Evolutionary conservation across 257 asterid species (phyloP), one percentile per base, ranked within the genome.

Genomic region (Jaltomata sinuosa): DNA sequence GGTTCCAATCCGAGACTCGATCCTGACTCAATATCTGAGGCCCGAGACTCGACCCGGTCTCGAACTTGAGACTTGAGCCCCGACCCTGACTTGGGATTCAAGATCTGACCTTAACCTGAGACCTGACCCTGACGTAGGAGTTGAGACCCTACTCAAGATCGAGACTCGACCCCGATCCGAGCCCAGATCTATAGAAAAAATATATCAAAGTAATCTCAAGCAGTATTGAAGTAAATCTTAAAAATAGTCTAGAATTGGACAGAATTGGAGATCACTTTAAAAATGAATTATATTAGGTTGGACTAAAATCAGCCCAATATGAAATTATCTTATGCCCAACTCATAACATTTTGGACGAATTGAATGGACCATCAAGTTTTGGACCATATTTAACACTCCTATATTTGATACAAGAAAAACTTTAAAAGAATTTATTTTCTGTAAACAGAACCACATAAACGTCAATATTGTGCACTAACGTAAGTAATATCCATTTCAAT

Each of bases 51-150:
- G 42, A 38, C 7, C 42, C 42, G n/a, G n/a, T n/a, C n/a, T n/a
- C n/a, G 5, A 6, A 38, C 6, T 5, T 38, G 42, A 38, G 6
- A 38, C 42, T 38, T 38, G 42, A 38, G 42, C 42, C 42, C 1
- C 42, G 4, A 0, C 9, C 8, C 5, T 12, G 32, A 11, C 5
- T 3, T 2, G 1, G 8, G 19, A 25, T 0, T 11, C 2, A 2
- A 61, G 10, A 27, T 5, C 15, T 61, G 36, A 27, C 3, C 1
- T 12, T 4, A 8, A 57, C 64, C 6, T 57, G 31, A 57, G 16
- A 3, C 0, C 3, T 4, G 7, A 22, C 32, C 10, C 65, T 57
- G 22, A 57, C 0, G 0, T 57, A 31, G 11, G 4, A 57, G 15
- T n/a, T 22, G 3, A 9, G 65, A 57, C 11, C 5, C 31, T 0